Evolutionary conservation across 2,329 filamentous ascomycete genomes (phyloP).

Genomic region (Pochonia chlamydosporia): DNA sequence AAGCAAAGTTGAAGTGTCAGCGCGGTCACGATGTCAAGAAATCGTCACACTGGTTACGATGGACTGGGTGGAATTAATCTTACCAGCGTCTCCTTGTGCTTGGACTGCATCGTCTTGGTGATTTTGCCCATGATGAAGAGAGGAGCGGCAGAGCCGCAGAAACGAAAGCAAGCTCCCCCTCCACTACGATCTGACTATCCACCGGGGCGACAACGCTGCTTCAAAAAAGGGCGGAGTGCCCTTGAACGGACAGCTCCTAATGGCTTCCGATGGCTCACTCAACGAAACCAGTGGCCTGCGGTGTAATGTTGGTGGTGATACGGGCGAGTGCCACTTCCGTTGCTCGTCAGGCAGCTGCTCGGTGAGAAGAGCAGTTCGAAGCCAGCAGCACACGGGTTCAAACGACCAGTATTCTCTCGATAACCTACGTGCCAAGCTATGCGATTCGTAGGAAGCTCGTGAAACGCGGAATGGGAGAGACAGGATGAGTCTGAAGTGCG

Average conservation of each 20-base stretch:
- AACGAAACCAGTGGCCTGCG: not conserved
- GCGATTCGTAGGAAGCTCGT: not conserved
- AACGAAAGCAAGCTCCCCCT: conserved; percentile 46
- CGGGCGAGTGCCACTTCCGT: not conserved
- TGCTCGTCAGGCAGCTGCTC: not conserved
- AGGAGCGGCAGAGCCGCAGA: conserved; percentile 54
- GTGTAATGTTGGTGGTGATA: not conserved
- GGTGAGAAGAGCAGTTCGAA: not conserved
- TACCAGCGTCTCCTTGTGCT: conserved; percentile 64
- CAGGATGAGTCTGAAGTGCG: not conserved
- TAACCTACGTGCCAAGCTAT: not conserved
- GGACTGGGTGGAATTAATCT: conserved; percentile 16
- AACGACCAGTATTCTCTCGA: not conserved
- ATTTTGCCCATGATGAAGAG: conserved; percentile 62
- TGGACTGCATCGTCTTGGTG: conserved; percentile 59
- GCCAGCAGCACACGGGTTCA: not conserved
- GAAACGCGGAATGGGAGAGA: not conserved
- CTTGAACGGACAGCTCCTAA: conserved; percentile 24
- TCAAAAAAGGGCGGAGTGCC: conserved; percentile 23
- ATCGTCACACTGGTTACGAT: not conserved
- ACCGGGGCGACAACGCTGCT: conserved; percentile 35
- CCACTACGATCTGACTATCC: conserved; percentile 42
- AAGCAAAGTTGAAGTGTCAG: not conserved
- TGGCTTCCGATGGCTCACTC: conserved; percentile 16
- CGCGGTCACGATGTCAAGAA: too few relatives aligned